Conservation (phyloP, 2,329 filamentous ascomycete genomes). For the Boeremia exigua region DNA sequence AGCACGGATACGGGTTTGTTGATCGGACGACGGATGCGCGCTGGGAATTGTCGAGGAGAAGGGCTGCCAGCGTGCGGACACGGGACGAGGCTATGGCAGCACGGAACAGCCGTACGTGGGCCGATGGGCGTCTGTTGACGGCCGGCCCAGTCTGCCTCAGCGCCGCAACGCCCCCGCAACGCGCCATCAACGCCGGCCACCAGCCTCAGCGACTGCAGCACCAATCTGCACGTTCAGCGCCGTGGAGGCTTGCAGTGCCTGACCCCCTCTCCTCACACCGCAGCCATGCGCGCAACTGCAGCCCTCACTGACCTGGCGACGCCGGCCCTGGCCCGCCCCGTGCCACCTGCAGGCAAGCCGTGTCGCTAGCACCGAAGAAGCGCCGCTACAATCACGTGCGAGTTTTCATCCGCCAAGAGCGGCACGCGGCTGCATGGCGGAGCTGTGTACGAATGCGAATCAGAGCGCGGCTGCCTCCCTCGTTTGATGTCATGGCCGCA, state of each 20-base stretch:
- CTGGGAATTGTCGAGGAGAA: too few relatives aligned
- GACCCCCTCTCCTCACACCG: not conserved
- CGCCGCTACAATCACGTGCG: constrained; percentile 54
- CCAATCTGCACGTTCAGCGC: not conserved
- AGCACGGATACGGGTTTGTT: too few relatives aligned
- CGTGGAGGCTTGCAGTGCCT: not conserved
- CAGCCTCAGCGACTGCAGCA: not conserved
- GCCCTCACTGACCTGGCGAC: not conserved
- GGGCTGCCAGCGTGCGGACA: not conserved
- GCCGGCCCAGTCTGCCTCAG: not conserved
- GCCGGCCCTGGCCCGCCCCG: not conserved
- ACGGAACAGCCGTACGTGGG: not conserved
- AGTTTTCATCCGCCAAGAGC: constrained; percentile 45
- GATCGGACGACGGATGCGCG: too few relatives aligned
- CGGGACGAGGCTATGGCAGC: not conserved
- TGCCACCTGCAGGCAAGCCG: not conserved
- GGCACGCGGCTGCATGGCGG: constrained; percentile 32
- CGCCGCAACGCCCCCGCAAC: not conserved
- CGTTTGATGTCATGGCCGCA: not conserved
- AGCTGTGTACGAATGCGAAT: not conserved
- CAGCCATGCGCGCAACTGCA: constrained; percentile 1
- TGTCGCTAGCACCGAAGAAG: constrained; percentile 1
- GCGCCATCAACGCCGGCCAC: not conserved
- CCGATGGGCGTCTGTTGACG: not conserved
- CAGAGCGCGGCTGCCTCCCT: too few relatives aligned